phyloP scores from a whole-genome alignment of 495 filamentous ascomycete species.

The Aspergillus saccharolyticus region DNA sequence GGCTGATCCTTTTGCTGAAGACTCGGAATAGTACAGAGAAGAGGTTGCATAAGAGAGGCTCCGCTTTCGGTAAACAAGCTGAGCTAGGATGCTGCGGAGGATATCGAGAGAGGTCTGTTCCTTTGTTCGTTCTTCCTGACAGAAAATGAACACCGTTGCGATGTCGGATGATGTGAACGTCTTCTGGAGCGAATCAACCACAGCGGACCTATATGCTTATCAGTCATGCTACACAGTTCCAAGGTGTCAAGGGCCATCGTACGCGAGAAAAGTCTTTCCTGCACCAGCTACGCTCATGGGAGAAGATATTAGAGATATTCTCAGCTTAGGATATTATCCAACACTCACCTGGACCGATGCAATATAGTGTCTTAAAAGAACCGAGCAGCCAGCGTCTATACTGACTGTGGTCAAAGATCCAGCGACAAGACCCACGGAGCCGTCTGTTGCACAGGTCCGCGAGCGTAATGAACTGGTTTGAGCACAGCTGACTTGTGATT shows the following conservation, averaged over 20 bases:
- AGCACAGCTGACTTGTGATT: no score
- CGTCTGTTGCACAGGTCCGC: no score
- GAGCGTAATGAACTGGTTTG: no score
- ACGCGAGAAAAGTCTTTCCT: slow-evolving; percentile 36
- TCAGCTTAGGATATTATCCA: no score
- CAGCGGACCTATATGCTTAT: slow-evolving; percentile 16
- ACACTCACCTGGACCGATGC: slow-evolving; percentile 27
- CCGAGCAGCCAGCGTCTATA: no score
- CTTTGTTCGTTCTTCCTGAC: slow-evolving; percentile 25
- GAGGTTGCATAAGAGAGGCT: slow-evolving; percentile 18
- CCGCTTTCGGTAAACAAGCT: slow-evolving; percentile 31
- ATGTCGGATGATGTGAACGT: slow-evolving; percentile 33
- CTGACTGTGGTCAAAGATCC: no score
- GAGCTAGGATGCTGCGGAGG: slow-evolving; percentile 26
- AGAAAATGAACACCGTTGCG: slow-evolving; percentile 29
- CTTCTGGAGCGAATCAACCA: slow-evolving; percentile 27
- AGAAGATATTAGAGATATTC: no score
- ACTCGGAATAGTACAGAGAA: slow-evolving; percentile 22
- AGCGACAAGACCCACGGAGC: no score
- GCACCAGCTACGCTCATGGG: slow-evolving; percentile 34
- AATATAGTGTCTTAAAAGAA: slow-evolving; percentile 18
- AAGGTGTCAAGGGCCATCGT: slow-evolving; percentile 4
- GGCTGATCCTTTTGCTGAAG: slow-evolving; percentile 15
- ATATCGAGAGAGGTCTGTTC: slow-evolving; percentile 19
- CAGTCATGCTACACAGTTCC: no score